phyloP scores from a whole-genome alignment of 352 stramenopile species.

The Blastocystis hominis region DNA sequence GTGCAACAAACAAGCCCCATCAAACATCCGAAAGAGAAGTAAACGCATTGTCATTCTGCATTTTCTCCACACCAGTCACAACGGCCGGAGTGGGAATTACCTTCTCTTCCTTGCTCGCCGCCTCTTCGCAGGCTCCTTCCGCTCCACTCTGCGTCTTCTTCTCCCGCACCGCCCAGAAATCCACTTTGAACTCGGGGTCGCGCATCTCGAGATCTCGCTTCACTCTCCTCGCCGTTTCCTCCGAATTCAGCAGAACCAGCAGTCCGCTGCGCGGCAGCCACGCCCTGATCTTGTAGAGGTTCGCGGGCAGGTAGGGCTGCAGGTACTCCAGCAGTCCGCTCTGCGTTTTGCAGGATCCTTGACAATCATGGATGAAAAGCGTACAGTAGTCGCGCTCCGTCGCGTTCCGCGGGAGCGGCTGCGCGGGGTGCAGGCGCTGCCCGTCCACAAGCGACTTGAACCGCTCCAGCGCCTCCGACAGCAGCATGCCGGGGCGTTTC shows the following conservation, averaged over 20 bases:
- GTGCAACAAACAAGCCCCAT: constrained; percentile 12
- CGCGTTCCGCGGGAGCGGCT: constrained; percentile 47
- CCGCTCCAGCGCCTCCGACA: neutral
- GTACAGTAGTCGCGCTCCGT: constrained; percentile 53
- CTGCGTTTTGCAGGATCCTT: constrained; percentile 2
- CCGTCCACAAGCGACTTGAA: constrained; percentile 39
- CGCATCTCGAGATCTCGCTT: constrained; percentile 45
- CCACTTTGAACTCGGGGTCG: constrained; percentile 43
- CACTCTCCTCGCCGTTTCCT: constrained; percentile 37
- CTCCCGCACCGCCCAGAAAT: constrained; percentile 43
- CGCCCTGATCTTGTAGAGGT: constrained; percentile 44
- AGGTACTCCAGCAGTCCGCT: constrained; percentile 23
- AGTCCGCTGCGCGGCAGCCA: constrained; percentile 40
- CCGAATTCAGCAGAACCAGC: constrained; percentile 36
- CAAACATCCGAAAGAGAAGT: neutral
- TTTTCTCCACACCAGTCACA: neutral
- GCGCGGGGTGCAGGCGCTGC: constrained; percentile 4
- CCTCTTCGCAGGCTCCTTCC: neutral
- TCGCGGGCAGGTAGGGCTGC: constrained; percentile 12
- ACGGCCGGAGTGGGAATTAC: neutral
- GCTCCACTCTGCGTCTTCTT: neutral
- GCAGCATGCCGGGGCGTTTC: neutral
- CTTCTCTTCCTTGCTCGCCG: neutral
- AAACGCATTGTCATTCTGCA: constrained; percentile 13
- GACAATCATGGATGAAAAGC: constrained; percentile 44